These are phyloP conservation scores for Ambispora gerdemannii DNA, from an alignment of 192 early-diverging fungal genomes.

Conservation along the genomic window DNA sequence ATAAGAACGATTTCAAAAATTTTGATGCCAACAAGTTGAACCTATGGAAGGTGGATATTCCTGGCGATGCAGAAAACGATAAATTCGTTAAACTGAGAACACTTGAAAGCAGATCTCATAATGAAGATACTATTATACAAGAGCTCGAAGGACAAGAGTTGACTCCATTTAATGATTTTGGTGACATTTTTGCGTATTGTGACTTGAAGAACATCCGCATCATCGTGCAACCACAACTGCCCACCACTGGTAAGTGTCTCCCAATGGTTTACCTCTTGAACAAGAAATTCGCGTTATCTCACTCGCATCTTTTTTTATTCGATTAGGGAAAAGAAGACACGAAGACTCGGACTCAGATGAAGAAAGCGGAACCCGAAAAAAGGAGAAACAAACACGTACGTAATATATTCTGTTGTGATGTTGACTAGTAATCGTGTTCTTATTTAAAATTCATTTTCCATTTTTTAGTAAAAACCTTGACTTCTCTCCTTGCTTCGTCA, in stretches of 20 bases:
- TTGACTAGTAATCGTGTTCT: constrained; percentile 8
- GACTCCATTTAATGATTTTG: constrained; percentile 21
- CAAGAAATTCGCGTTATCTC: constrained; percentile 22
- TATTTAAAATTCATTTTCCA: constrained; percentile 1
- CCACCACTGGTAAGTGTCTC: constrained; percentile 18
- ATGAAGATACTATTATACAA: constrained; percentile 26
- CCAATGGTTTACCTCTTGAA: neutral
- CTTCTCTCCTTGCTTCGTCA: neutral
- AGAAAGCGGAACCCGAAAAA: too few species aligned
- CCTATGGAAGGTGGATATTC: constrained; percentile 22
- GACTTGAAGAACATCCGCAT: constrained; percentile 17
- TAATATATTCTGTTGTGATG: constrained; percentile 13
- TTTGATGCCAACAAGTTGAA: constrained; percentile 11
- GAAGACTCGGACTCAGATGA: neutral
- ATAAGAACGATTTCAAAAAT: constrained; percentile 19
- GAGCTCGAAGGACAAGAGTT: constrained; percentile 9
- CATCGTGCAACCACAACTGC: neutral
- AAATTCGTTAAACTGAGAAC: constrained; percentile 25
- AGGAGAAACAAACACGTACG: neutral
- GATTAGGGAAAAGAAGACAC: constrained; percentile 11
- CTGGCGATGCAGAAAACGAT: constrained; percentile 7
- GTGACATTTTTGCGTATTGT: constrained; percentile 7
- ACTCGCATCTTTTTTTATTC: constrained; percentile 2
- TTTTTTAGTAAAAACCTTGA: constrained; percentile 12
- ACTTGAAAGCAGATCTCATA: constrained; percentile 21